A percentile compares a stretch with the other conserved stretches of the same genome.
phyloP scores from a whole-genome alignment of 1,139 yeast genomes.

The Tardiomyces digboiensis region DNA sequence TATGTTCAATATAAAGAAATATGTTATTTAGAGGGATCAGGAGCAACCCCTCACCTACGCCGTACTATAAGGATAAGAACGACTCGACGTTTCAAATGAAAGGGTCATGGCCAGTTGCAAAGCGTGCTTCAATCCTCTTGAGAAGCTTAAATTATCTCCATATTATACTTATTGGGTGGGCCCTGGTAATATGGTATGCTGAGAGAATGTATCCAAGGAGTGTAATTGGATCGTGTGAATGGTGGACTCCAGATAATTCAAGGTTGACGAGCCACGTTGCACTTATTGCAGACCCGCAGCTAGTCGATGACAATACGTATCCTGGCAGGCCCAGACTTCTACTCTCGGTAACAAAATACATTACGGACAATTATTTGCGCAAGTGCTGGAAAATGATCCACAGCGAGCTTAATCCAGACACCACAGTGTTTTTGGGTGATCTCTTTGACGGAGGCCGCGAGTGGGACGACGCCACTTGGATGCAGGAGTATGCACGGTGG shows the following conservation, averaged over 20 bases:
- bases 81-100: too few species aligned
- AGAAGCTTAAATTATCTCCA: background rate
- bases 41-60: too few species aligned
- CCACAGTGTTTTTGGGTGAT: constrained; percentile 79
- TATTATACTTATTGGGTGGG: constrained; percentile 34
- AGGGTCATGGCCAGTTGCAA: too few species aligned
- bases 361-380: constrained; percentile 69
- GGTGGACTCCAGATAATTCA: constrained; percentile 62
- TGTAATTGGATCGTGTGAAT: constrained; percentile 43
- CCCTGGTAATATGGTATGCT: constrained; percentile 41
- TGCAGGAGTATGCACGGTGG: constrained; percentile 62
- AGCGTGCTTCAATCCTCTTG: background rate
- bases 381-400: constrained; percentile 65
- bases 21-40: too few species aligned
- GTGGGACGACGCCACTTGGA: constrained; percentile 68
- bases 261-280: constrained; percentile 37
- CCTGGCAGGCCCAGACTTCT: constrained; percentile 29
- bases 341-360: constrained; percentile 24
- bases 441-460: constrained; percentile 93
- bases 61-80: too few species aligned
- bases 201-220: constrained; percentile 50
- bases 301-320: constrained; percentile 68
- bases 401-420: constrained; percentile 55
- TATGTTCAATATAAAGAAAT: too few species aligned
- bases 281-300: constrained; percentile 85